Percentiles rank a stretch among this genome's conserved stretches.
Conservation (phyloP, 108 stramenopile genomes). For the Nitzschia putrida region DNA sequence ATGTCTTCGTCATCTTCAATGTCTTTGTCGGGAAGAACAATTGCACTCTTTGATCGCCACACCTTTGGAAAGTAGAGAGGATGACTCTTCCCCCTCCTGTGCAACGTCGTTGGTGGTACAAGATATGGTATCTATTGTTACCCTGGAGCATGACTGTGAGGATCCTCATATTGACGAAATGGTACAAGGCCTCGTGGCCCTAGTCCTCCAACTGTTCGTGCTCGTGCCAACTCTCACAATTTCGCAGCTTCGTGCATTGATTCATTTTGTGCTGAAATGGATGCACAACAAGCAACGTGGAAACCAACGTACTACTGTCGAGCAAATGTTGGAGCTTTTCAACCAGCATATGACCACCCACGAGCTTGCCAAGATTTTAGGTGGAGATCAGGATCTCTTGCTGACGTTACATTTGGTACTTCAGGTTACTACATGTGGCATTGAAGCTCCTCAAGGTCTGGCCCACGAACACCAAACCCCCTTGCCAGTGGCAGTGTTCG, state of each 20-base stretch:
- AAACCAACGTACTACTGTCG: not conserved
- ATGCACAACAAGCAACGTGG: not conserved
- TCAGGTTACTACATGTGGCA: too few species aligned
- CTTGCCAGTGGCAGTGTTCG: not conserved
- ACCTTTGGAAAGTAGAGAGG: too few species aligned
- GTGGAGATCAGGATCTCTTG: not conserved
- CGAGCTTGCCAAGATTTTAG: not conserved
- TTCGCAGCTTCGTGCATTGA: not conserved
- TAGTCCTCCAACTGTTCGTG: not conserved
- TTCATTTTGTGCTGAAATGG: constrained; percentile 4
- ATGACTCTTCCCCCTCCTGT: too few species aligned
- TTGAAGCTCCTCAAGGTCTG: too few species aligned
- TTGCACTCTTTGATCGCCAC: too few species aligned
- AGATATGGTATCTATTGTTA: constrained; percentile 10
- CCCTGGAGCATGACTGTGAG: constrained; percentile 3
- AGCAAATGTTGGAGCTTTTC: constrained; percentile 3
- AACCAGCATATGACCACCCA: constrained; percentile 7
- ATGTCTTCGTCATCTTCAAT: constrained; percentile 22
- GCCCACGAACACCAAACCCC: not conserved
- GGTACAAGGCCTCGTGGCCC: not conserved
- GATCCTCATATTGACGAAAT: constrained; percentile 15
- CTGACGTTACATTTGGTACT: constrained; percentile 1
- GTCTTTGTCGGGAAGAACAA: not conserved
- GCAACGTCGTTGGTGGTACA: not conserved
- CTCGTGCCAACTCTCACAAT: not conserved